Evolutionary conservation across 495 filamentous ascomycete species (phyloP), one percentile per base, ranked within the genome.

Genomic region (Achaetomiella virescens): DNA sequence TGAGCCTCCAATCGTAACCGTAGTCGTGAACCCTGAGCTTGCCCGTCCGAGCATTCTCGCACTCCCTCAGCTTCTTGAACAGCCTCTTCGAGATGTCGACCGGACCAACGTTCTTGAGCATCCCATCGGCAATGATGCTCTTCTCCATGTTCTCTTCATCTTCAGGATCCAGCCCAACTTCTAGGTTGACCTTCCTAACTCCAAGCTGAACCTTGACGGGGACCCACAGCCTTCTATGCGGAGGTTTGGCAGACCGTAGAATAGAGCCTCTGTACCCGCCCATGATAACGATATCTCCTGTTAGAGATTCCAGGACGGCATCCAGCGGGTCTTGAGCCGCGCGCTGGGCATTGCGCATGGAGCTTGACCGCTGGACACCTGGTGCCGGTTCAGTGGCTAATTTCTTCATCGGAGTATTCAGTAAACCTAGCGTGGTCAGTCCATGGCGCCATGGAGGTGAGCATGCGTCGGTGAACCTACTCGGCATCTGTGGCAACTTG

Each of bases 1-100:
- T 90, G 51, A 98, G 73, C 27, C 93, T 82, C 92, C 92, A 98
- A 68, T 98, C 92, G 65, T 96, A 98, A 29, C 93, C 91, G 62
- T 93, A 98, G 58, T 97, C 85, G 70, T 87, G 87, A 2, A 97
- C 82, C 37, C 90, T 78, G 1, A 97, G 73, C 55, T 79, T 85
- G 22, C 88, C 88, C 14, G 76, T 78, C 37, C 78, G 70, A 2
- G 83, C 82, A 57, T 92, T 93, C 37, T 88, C 82, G 52, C 81
- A 87, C 33, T 85, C 83, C 54, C 81, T 77, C 27, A 97, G 63
- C 21, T 85, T 81, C 65, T 90, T 93, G 60, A 98, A 82, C 2
- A 98, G 72, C 18, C 87, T 79, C 48, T 82, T 82, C 24, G 89
- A 87, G 54, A 97, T 90, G 70, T 98, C 92, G 21, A 98, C 86